A percentile compares a stretch with the other conserved stretches of the same genome.
phyloP scores from a whole-genome alignment of 176 grass and related monocot genomes.

The Neostapfia colusana region DNA sequence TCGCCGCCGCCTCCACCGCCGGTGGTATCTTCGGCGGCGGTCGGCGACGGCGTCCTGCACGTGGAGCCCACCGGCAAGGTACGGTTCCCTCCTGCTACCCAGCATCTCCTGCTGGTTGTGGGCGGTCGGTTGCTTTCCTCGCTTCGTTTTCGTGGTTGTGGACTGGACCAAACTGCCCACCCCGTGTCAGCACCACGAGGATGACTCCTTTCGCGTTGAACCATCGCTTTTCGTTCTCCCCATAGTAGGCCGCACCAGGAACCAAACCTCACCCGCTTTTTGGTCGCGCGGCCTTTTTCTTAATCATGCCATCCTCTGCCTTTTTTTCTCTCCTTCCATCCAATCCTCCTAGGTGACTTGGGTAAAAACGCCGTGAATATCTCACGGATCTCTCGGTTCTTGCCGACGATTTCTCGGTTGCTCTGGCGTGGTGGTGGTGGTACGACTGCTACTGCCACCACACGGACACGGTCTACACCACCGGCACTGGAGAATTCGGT shows the following conservation, averaged over 20 bases:
- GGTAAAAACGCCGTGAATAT: neutral
- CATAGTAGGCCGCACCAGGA: neutral
- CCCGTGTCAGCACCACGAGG: constrained; percentile 43
- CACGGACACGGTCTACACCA: neutral
- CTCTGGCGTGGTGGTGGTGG: too few species aligned
- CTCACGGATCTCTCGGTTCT: constrained; percentile 13
- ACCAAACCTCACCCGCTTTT: constrained; percentile 21
- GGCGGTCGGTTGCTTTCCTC: constrained; percentile 35
- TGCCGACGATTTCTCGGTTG: neutral
- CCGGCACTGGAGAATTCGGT: neutral
- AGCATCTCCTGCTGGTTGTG: neutral
- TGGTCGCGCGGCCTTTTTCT: constrained; percentile 33
- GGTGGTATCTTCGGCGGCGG: neutral
- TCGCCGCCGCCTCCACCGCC: neutral
- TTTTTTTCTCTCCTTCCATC: too few species aligned
- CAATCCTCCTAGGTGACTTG: too few species aligned
- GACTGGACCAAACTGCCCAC: constrained; percentile 40
- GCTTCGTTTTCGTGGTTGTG: neutral
- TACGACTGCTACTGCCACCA: neutral
- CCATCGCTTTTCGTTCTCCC: constrained; percentile 31
- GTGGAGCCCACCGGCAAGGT: constrained; percentile 10
- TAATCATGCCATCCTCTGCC: neutral
- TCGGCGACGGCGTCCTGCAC: neutral
- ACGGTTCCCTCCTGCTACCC: neutral
- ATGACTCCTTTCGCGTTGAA: constrained; percentile 43